These are phyloP conservation scores for Alternaria ethzedia DNA, from an alignment of 2,329 filamentous ascomycete species.

Conservation along the genomic window DNA sequence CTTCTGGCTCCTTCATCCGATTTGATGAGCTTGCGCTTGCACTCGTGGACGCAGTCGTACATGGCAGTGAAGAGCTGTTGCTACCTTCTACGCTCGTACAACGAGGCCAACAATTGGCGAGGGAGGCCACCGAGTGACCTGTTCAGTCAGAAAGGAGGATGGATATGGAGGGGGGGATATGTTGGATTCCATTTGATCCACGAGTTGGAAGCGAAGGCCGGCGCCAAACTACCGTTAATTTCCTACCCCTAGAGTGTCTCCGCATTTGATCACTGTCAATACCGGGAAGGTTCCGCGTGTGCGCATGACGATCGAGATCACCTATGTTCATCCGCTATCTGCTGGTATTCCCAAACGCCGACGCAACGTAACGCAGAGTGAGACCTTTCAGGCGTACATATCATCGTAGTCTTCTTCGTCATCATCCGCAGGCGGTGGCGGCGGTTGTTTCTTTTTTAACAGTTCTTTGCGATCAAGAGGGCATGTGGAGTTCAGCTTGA, in stretches of 20 bases:
- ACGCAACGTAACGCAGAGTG: conserved; percentile 3
- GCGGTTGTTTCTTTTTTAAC: conserved; percentile 58
- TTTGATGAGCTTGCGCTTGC: conserved; percentile 27
- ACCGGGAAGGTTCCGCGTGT: not conserved
- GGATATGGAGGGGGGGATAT: not conserved
- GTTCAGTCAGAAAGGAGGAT: not conserved
- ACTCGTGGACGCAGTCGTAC: conserved; percentile 15
- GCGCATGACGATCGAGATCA: not conserved
- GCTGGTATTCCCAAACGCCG: conserved; percentile 10
- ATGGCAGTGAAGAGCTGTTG: conserved; percentile 18
- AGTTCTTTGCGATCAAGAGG: conserved; percentile 67
- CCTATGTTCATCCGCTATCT: not conserved
- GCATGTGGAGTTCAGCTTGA: conserved; percentile 68
- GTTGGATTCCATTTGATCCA: not conserved
- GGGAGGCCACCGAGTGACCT: not conserved
- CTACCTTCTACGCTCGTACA: conserved; percentile 10
- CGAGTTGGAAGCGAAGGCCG: not conserved
- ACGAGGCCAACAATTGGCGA: conserved; percentile 11
- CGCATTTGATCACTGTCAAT: not conserved
- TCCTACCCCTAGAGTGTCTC: not conserved
- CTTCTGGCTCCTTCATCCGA: conserved; percentile 20
- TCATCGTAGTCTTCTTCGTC: conserved; percentile 60
- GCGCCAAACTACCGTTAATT: not conserved
- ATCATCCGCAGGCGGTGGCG: conserved; percentile 55
- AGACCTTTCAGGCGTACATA: conserved; percentile 52